Evolutionary conservation across 345 rosid species (phyloP).

Genomic region (Rubroshorea leprosula): DNA sequence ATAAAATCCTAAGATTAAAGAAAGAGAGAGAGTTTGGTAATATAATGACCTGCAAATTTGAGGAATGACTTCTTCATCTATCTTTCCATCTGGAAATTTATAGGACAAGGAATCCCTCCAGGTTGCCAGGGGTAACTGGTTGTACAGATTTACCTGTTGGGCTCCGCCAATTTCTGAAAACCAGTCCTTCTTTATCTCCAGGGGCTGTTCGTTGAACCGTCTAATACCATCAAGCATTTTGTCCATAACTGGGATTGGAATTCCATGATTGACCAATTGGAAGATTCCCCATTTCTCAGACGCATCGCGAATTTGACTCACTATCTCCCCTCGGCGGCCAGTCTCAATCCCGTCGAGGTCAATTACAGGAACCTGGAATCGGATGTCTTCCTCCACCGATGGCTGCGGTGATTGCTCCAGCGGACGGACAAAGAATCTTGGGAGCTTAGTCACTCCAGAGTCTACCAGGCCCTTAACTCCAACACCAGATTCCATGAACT

Average conservation of each 20-base stretch:
- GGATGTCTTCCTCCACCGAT: neutral
- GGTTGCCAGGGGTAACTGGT: neutral
- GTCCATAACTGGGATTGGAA: too few relatives aligned
- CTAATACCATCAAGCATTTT: conserved; percentile 22
- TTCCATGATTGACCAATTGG: too few relatives aligned
- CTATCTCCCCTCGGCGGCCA: conserved; percentile 11
- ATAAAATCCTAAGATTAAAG: too few relatives aligned
- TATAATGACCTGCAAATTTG: conserved; percentile 35
- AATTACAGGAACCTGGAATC: conserved; percentile 31
- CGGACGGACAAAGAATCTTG: neutral
- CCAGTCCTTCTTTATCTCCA: conserved; percentile 31
- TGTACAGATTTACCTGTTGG: conserved; percentile 6
- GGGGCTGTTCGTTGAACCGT: conserved; percentile 32
- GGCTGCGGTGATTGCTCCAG: conserved; percentile 7
- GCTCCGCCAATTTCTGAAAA: conserved; percentile 26
- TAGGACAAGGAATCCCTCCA: conserved; percentile 40
- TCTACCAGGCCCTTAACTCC: conserved; percentile 14
- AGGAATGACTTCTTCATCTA: conserved; percentile 28
- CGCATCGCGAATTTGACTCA: conserved; percentile 25
- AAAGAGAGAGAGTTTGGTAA: neutral
- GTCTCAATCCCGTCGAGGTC: conserved; percentile 24
- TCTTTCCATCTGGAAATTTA: conserved; percentile 28
- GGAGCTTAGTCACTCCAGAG: neutral
- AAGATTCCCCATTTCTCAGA: too few relatives aligned
- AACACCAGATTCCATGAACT: conserved; percentile 1